Evolutionary conservation across 768 basidiomycete species (phyloP), one percentile per base, ranked within the genome.

Genomic region (Hericium alpestre): DNA sequence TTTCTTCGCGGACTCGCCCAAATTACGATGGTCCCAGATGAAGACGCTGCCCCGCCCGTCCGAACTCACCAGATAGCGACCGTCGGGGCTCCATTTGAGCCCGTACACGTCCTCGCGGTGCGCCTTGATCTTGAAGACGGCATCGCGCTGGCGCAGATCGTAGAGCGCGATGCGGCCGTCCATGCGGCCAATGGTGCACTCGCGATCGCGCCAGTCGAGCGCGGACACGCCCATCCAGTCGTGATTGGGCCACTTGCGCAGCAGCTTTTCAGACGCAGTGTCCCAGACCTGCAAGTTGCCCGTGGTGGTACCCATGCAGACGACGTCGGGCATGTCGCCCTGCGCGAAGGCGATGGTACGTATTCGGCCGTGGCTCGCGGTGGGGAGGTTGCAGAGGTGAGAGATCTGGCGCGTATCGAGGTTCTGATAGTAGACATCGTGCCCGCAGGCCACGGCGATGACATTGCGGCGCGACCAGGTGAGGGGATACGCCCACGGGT

Each of bases 371-470:
- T 51, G 65, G 63, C 49, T 67, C 61, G 22, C 61, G 57, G 38
- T 59, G 54, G 25, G 70, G 41, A 77, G 67, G 47, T 70, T 70
- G 63, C 77, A 82, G 18, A 86, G 68, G 51, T 75, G 78, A 3
- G 74, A 71, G 39, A 85, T 81, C 32, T 70, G 67, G 38, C 78
- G 78, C 3, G 73, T 82, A 52, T 78, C 73, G 10, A 84, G 75
- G 62, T 85, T 75, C 65, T 85, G 84, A 59, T 80, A 82, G 66
- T 79, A 85, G 12, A 85, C 75, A 12, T 83, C 76, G 54, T 71
- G 70, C 18, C 71, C 76, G 65, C 83, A 86, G 13, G 81, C 79
- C 18, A 86, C 82, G 1, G 82, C 81, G 51, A 86, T 85, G 54
- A 73, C 68, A 59, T 86, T 84, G 3, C 71, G 70, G 27, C 58